These are phyloP conservation scores for Suhomyces ambrosiae DNA, from an alignment of 1,139 yeast species.

Conservation along the genomic window DNA sequence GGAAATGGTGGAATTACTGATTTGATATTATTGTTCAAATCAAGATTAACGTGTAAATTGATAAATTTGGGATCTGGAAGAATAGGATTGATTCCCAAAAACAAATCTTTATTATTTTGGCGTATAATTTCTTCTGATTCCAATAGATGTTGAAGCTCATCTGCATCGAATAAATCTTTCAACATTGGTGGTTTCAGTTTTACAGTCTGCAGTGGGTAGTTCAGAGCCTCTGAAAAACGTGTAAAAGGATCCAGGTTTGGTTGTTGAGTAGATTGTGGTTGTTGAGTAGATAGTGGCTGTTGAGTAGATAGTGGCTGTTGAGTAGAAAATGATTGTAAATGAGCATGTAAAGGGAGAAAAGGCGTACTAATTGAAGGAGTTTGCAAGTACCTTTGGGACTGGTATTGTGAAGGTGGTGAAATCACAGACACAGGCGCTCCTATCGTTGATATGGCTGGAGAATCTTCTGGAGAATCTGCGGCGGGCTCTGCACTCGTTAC, in stretches of 20 bases:
- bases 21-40: slow-evolving; percentile 4
- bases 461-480: too few relatives aligned
- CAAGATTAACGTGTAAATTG: slow-evolving; percentile 7
- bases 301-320: neutral
- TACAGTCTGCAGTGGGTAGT: neutral
- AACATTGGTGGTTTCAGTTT: neutral
- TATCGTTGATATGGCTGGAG: too few relatives aligned
- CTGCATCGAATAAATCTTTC: neutral
- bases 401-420: neutral
- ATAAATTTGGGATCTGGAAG: slow-evolving; percentile 6
- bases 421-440: too few relatives aligned
- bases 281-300: neutral
- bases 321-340: neutral
- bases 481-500: too few relatives aligned
- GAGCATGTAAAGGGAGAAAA: neutral
- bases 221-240: neutral
- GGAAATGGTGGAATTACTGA: slow-evolving; percentile 16
- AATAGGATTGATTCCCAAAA: slow-evolving; percentile 8
- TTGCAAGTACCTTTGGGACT: neutral
- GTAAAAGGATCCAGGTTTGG: neutral
- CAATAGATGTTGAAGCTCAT: neutral
- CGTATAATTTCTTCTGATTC: slow-evolving; percentile 6
- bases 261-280: neutral
- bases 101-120: slow-evolving; percentile 5
- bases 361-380: neutral